A percentile compares a stretch with the other conserved stretches of the same genome.
phyloP scores from a whole-genome alignment of 192 early-diverging fungal species.

The Entomortierella beljakovae region DNA sequence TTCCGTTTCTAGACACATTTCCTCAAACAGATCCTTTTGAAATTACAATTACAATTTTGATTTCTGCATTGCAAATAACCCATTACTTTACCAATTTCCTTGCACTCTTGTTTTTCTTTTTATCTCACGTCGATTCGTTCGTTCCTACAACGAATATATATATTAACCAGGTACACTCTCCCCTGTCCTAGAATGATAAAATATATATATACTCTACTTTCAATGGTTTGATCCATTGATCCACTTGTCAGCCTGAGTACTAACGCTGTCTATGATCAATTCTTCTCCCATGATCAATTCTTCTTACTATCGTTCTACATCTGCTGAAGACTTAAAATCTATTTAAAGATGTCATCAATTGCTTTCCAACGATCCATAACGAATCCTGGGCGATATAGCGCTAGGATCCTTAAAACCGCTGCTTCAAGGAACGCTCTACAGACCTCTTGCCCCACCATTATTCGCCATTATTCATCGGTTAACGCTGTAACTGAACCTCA shows the following conservation, averaged over 20 bases:
- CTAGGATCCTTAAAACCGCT: slow-evolving; percentile 10
- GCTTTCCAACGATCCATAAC: slow-evolving; percentile 5
- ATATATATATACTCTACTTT: too few species aligned
- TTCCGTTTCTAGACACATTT: neutral
- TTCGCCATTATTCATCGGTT: slow-evolving; percentile 25
- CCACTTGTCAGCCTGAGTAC: too few species aligned
- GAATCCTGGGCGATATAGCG: slow-evolving; percentile 6
- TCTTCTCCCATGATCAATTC: too few species aligned
- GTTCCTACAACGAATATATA: too few species aligned
- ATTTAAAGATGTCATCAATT: slow-evolving; percentile 19
- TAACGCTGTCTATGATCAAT: too few species aligned
- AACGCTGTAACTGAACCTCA: neutral
- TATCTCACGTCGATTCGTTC: neutral
- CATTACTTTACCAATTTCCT: neutral
- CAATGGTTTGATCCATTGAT: too few species aligned
- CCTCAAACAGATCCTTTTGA: neutral
- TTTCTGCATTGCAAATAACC: neutral
- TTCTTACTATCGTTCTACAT: too few species aligned
- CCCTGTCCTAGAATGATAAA: too few species aligned
- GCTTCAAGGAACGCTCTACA: neutral
- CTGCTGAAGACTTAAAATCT: neutral
- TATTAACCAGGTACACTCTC: too few species aligned
- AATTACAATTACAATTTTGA: neutral
- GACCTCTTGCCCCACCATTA: slow-evolving; percentile 5
- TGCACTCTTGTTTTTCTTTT: neutral